Evolutionary conservation across 2,329 filamentous ascomycete species (phyloP), one percentile per base, ranked within the genome.

Genomic region (Gremmenia infestans): DNA sequence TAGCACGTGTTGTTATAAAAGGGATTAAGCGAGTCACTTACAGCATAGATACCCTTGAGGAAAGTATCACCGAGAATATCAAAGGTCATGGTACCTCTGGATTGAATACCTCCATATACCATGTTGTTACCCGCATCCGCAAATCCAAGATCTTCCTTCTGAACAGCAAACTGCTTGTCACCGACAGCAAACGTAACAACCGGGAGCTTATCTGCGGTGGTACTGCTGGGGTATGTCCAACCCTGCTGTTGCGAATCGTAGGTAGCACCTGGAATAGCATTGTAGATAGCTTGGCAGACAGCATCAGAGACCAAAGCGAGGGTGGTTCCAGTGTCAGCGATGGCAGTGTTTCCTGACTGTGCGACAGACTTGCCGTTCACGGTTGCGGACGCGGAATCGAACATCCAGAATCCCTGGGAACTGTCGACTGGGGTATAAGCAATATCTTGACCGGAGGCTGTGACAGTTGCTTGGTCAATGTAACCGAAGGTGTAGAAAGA

Each of bases 401-500:
- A 82, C 69, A 79, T 74, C 87, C 86, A 91, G 73, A 88, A 88
- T 22, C 87, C 87, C 54, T 82, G 71, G 1, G 76, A 79, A 55
- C 79, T 83, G 71, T 89, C 82, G 49, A 90, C 72, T 12, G 78
- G 74, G 0, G 81, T 79, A 72, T 85, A 90, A 61, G 76, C 70
- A 40, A 86, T 79, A 1, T 81, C 75, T 58, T 79, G 68, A 32
- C 77, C 78, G 1, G 78, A 78, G 3, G 75, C 73, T 53, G 73
- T 76, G 48, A 88, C 75, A 0, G 81, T 77, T n/a, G 80, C 77
- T 60, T 85, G 67, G 64, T 89, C 86, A 65, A 90, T 86, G 69
- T 77, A 87, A 19, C 87, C 87, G 61, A 90, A 89, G 1, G 87
- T 89, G 72, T 87, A 90, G 73, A 88, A 90, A 75, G 70, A 82